These are phyloP conservation scores for Linum usitatissimum DNA, from an alignment of 345 rosid species.

Conservation along the genomic window DNA sequence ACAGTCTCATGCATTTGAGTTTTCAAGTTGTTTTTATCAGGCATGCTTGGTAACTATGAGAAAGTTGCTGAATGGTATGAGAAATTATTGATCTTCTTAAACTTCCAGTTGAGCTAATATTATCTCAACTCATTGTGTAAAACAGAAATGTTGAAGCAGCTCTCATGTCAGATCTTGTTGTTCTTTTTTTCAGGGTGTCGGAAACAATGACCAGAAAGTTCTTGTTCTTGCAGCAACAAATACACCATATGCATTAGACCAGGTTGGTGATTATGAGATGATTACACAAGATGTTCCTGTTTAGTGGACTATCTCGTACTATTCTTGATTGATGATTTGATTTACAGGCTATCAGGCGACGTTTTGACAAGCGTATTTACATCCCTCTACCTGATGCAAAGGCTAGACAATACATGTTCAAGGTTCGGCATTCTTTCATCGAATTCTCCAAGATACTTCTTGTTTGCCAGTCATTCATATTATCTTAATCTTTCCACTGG, in stretches of 20 bases:
- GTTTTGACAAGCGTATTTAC: slow-evolving; percentile 94
- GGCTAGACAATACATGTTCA: slow-evolving; percentile 92
- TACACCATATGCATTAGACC: slow-evolving; percentile 91
- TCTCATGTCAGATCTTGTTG: not conserved
- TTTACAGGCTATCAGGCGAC: slow-evolving; percentile 76
- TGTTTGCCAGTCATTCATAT: not conserved
- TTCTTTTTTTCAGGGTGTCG: slow-evolving; percentile 57
- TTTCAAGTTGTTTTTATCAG: too few relatives aligned
- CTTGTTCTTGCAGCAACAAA: slow-evolving; percentile 94
- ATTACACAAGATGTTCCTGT: slow-evolving; percentile 11
- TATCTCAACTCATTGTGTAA: not conserved
- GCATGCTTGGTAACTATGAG: too few relatives aligned
- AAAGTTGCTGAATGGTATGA: too few relatives aligned
- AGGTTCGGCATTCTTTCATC: slow-evolving; percentile 31
- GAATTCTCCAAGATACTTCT: not conserved
- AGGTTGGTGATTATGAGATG: slow-evolving; percentile 26
- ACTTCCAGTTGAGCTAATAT: not conserved
- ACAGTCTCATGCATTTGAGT: too few relatives aligned
- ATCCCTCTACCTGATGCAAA: slow-evolving; percentile 88
- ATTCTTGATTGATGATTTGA: slow-evolving; percentile 21
- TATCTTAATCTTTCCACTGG: not conserved
- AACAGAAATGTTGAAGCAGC: not conserved
- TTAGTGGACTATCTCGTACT: slow-evolving; percentile 3
- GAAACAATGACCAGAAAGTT: slow-evolving; percentile 79
- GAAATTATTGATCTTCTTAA: not conserved